phyloP scores from a whole-genome alignment of 164 flowering plant species.

The Stephania japonica region DNA sequence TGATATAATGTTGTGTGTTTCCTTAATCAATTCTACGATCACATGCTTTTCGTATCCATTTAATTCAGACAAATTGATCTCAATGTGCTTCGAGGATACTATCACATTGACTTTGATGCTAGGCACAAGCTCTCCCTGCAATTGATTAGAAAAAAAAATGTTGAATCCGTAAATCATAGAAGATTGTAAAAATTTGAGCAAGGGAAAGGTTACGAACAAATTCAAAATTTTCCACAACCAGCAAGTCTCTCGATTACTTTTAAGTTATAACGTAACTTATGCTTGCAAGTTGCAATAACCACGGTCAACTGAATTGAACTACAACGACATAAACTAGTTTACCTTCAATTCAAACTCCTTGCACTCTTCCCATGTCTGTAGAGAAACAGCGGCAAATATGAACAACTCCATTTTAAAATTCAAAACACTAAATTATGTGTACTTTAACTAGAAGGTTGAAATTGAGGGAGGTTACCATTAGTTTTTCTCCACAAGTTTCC shows the following conservation, averaged over 20 bases:
- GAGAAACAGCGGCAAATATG: background rate
- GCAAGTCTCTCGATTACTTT: background rate
- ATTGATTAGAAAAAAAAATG: background rate
- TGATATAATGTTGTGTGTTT: slow-evolving; percentile 19
- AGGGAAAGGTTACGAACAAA: background rate
- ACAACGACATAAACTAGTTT: background rate
- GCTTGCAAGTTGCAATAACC: background rate
- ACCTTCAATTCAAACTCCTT: slow-evolving; percentile 53
- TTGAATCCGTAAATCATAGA: no score
- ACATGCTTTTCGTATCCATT: slow-evolving; percentile 65
- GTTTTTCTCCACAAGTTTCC: slow-evolving; percentile 39
- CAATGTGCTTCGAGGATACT: slow-evolving; percentile 47
- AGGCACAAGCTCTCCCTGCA: slow-evolving; percentile 47
- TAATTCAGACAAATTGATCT: slow-evolving; percentile 52
- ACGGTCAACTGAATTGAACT: background rate
- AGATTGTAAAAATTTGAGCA: background rate
- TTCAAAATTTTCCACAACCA: background rate
- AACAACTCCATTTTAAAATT: background rate
- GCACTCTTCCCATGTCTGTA: slow-evolving; percentile 41
- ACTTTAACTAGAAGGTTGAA: background rate
- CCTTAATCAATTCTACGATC: slow-evolving; percentile 46
- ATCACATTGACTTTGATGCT: slow-evolving; percentile 39
- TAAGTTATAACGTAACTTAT: background rate
- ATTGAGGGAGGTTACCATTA: slow-evolving; percentile 29
- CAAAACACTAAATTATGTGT: background rate